These are phyloP conservation scores for Rhodotorula sp. DNA, from an alignment of 1,284 basidiomycete genomes.

Conservation along the genomic window DNA sequence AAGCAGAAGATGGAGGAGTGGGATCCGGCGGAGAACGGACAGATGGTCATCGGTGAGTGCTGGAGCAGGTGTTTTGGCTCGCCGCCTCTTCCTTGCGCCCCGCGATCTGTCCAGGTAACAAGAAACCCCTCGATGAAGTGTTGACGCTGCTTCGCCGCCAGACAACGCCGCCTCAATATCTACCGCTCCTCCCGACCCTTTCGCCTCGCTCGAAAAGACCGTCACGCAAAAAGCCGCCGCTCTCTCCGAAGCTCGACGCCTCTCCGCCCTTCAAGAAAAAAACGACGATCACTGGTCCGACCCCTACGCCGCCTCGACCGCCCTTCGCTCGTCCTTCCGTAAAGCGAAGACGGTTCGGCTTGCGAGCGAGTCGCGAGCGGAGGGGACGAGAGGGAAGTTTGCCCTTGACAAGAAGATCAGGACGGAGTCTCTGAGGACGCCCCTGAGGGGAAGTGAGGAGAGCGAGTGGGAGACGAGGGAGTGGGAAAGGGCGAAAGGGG, in stretches of 20 bases:
- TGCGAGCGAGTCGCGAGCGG: slow-evolving; percentile 25
- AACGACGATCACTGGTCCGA: slow-evolving; percentile 75
- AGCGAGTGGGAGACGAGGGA: slow-evolving; percentile 59
- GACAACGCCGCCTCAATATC: slow-evolving; percentile 67
- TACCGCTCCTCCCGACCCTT: slow-evolving; percentile 65
- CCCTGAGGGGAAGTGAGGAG: slow-evolving; percentile 42
- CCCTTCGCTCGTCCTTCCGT: slow-evolving; percentile 75
- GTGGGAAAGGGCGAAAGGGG: slow-evolving; percentile 60
- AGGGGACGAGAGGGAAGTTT: slow-evolving; percentile 55
- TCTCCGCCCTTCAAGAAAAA: slow-evolving; percentile 71
- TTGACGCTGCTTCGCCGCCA: slow-evolving; percentile 45
- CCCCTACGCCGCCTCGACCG: slow-evolving; percentile 74
- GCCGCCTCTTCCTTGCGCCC: not conserved
- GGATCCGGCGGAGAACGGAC: slow-evolving; percentile 88
- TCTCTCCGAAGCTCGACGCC: slow-evolving; percentile 66
- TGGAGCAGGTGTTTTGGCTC: not conserved
- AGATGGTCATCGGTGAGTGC: slow-evolving; percentile 73
- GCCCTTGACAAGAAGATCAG: slow-evolving; percentile 63
- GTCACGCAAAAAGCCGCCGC: slow-evolving; percentile 71
- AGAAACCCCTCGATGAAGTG: no score
- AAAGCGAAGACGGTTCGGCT: slow-evolving; percentile 66
- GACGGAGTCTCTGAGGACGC: slow-evolving; percentile 49
- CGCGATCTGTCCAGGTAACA: not conserved
- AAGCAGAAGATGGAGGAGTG: slow-evolving; percentile 89
- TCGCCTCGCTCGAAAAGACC: slow-evolving; percentile 83